Base-by-base conservation (phyloP, 176 grass and related monocot genomes). In the Stipa capillata region DNA sequence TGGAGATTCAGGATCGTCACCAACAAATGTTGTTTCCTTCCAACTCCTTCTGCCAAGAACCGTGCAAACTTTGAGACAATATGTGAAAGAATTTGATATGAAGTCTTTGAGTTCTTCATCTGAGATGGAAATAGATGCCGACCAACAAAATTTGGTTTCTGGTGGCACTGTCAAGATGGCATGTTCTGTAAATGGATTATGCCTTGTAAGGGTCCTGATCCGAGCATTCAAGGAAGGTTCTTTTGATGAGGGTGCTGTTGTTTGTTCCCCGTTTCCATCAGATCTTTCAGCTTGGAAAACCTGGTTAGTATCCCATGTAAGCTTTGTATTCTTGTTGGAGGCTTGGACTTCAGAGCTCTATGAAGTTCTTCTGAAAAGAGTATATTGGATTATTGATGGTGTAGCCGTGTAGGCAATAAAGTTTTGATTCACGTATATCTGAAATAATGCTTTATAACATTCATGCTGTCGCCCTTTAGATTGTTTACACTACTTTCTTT, bases 241-340 rank as follows among this genome's bases (percentile, higher is more conserved):
- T 62, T 94, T 98, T 81, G 89, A 94, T 87, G 90, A 92, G 25
- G 92, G 95, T 6, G 89, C 92, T 53, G 51, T 94, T 44, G n/a
- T 98, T 72, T 98, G 92, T 48, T 89, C 92, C 57, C 95, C 95
- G 35, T 31, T 85, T 71, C 41, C 62, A 14, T 77, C 81, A 55
- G 95, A 98, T 84, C 85, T 98, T 78, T 80, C 90, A 49, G 71
- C 79, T 73, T 98, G 92, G 95, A 83, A 88, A 80, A 86, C 45
- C 76, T 94, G 95, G 95, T 94, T 59, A 31, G 45, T 74, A 77
- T 21, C 39, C 25, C 1, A 25, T 42, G 1, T 53, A 21, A 75
- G 9, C 47, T 66, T 73, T 82, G n/a, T 42, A 63, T 85, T 73
- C 11, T 76, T 69, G 66, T 45, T 69, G 66, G 41, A 69, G 23